Evolutionary conservation across 2,329 filamentous ascomycete genomes (phyloP).

Genomic region (Tolypocladium pustulatum): DNA sequence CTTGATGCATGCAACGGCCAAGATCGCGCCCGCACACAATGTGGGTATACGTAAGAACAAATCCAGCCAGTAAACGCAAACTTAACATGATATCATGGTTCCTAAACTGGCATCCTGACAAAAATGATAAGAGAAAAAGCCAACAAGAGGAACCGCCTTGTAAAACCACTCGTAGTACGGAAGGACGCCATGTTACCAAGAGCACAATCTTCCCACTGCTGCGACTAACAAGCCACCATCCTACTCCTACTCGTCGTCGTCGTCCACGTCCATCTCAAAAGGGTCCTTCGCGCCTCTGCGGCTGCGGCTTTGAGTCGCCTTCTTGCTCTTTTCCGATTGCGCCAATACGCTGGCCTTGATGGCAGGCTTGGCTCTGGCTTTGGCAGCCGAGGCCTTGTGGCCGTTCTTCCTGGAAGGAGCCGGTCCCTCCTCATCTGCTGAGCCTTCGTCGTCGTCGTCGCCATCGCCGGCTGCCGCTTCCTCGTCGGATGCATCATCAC

Average conservation of each 20-base stretch:
- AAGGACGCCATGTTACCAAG: neutral
- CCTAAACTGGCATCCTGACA: neutral
- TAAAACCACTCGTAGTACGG: neutral
- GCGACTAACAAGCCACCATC: neutral
- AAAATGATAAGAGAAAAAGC: neutral
- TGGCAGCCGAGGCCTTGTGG: slow-evolving; percentile 10
- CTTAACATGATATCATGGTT: neutral
- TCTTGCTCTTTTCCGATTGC: slow-evolving; percentile 10
- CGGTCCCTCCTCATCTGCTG: slow-evolving; percentile 8
- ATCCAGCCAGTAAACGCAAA: neutral
- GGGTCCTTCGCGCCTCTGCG: slow-evolving; percentile 13
- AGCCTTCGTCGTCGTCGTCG: slow-evolving; percentile 7
- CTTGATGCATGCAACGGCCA: neutral
- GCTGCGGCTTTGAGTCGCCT: slow-evolving; percentile 15
- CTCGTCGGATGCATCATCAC: slow-evolving; percentile 7
- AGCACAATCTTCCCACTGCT: neutral
- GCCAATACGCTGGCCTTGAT: slow-evolving; percentile 15
- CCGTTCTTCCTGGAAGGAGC: slow-evolving; percentile 14
- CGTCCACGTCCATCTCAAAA: slow-evolving; percentile 25
- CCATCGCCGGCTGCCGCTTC: slow-evolving; percentile 11
- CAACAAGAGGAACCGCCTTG: neutral
- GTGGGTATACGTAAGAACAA: neutral
- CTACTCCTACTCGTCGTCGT: slow-evolving; percentile 15
- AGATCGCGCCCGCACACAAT: neutral
- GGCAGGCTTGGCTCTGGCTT: slow-evolving; percentile 11